These are phyloP conservation scores for Aegilops umbellulata DNA, from an alignment of 176 grass and related monocot species.

Conservation along the genomic window DNA sequence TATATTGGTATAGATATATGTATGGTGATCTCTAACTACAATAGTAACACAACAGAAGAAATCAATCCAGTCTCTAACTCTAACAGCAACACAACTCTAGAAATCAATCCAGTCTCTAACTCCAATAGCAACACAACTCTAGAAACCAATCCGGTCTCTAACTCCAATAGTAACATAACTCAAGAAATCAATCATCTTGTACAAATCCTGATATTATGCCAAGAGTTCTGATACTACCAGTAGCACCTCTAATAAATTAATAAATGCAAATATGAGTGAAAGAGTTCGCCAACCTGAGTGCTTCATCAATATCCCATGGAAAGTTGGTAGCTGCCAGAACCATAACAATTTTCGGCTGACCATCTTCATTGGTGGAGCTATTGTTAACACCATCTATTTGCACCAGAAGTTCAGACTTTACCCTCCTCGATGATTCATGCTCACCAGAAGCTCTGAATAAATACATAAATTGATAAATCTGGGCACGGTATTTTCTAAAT, in stretches of 20 bases:
- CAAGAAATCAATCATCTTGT: slow-evolving; percentile 27
- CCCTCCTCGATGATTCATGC: slow-evolving; percentile 98
- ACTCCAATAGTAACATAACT: neutral
- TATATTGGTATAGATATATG: too few relatives aligned
- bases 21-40: too few relatives aligned
- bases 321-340: slow-evolving; percentile 95
- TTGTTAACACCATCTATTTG: slow-evolving; percentile 98
- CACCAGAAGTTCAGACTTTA: slow-evolving; percentile 97
- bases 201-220: neutral
- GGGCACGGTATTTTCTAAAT: neutral
- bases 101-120: neutral
- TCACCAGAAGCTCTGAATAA: slow-evolving; percentile 80
- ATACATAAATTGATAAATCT: slow-evolving; percentile 22
- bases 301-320: slow-evolving; percentile 99
- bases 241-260: slow-evolving; percentile 15
- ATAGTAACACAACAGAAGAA: too few relatives aligned
- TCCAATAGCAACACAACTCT: too few relatives aligned
- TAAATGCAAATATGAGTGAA: slow-evolving; percentile 12
- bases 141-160: neutral
- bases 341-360: slow-evolving; percentile 94
- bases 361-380: slow-evolving; percentile 81
- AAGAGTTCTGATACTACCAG: neutral
- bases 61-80: neutral
- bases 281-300: slow-evolving; percentile 62
- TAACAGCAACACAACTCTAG: neutral